These are phyloP conservation scores for Austroboletus eburneus DNA, from an alignment of 768 basidiomycete genomes.

Conservation along the genomic window DNA sequence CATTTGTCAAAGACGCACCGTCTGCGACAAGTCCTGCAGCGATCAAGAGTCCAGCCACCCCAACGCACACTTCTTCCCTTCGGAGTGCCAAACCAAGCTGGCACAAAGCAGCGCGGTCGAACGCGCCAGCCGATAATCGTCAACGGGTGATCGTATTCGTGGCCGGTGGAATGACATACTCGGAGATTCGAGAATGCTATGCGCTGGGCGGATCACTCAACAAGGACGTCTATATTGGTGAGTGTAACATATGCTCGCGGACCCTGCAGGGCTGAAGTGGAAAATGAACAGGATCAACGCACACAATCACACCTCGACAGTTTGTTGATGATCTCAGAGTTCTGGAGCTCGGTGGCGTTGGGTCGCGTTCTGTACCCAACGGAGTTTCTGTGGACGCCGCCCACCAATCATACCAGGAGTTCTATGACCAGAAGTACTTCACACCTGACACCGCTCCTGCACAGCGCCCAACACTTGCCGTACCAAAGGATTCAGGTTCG, in stretches of 20 bases:
- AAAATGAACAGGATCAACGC: constrained; percentile 71
- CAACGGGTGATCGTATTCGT: constrained; percentile 87
- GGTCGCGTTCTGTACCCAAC: constrained; percentile 68
- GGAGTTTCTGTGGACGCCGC: constrained; percentile 51
- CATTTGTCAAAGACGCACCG: constrained; percentile 83
- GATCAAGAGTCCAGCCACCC: constrained; percentile 43
- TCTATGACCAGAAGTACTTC: constrained; percentile 78
- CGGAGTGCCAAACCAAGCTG: constrained; percentile 87
- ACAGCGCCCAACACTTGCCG: constrained; percentile 22
- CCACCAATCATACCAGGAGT: constrained; percentile 62
- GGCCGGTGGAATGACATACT: constrained; percentile 94
- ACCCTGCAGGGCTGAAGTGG: constrained; percentile 25
- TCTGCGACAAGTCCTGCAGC: constrained; percentile 43
- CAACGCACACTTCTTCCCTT: constrained; percentile 66
- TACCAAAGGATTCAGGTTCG: constrained; percentile 24
- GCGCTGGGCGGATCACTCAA: constrained; percentile 66
- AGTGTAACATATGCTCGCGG: constrained; percentile 36
- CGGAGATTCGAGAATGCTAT: constrained; percentile 89
- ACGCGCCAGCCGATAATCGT: constrained; percentile 47
- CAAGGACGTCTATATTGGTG: constrained; percentile 92
- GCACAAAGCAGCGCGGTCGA: constrained; percentile 71
- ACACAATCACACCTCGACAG: constrained; percentile 73
- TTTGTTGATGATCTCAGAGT: constrained; percentile 87
- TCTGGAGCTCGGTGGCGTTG: constrained; percentile 83
- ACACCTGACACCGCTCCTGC: constrained; percentile 33